Percentiles rank a stretch among this genome's conserved stretches.
These are phyloP conservation scores for Ophioceras dolichostomum DNA, from an alignment of 2,329 filamentous ascomycete genomes.

Conservation along the genomic window DNA sequence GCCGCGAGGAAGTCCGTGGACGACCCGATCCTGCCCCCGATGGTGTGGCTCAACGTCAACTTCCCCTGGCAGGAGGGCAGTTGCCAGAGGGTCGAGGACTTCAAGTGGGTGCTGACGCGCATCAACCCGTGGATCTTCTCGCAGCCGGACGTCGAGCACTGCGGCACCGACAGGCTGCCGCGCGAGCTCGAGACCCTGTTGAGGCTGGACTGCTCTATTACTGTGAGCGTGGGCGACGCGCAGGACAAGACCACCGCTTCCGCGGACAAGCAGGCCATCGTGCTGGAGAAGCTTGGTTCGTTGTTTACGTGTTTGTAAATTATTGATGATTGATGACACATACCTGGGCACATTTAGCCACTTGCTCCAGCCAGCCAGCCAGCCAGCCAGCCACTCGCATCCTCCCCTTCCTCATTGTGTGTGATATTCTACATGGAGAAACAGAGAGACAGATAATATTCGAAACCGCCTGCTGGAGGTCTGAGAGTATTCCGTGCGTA, in stretches of 20 bases:
- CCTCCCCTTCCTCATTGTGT: no score
- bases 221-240: conserved; percentile 50
- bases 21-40: conserved; percentile 48
- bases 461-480: no score
- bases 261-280: conserved; percentile 34
- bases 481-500: no score
- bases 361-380: neutral
- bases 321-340: no score
- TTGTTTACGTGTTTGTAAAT: no score
- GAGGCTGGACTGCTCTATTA: conserved; percentile 43
- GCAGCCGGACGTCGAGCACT: conserved; percentile 42
- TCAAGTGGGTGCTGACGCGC: conserved; percentile 52
- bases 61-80: conserved; percentile 39
- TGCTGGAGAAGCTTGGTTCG: conserved; percentile 38
- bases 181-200: conserved; percentile 42
- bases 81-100: conserved; percentile 40
- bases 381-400: neutral
- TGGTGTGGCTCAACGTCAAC: conserved; percentile 58
- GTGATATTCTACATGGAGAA: no score
- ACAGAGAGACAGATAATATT: no score
- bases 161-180: conserved; percentile 41
- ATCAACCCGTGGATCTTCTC: conserved; percentile 39
- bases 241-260: conserved; percentile 46
- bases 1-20: conserved; percentile 40
- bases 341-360: neutral